phyloP scores from a whole-genome alignment of 1,284 basidiomycete genomes.

The Moniliella sp. region DNA sequence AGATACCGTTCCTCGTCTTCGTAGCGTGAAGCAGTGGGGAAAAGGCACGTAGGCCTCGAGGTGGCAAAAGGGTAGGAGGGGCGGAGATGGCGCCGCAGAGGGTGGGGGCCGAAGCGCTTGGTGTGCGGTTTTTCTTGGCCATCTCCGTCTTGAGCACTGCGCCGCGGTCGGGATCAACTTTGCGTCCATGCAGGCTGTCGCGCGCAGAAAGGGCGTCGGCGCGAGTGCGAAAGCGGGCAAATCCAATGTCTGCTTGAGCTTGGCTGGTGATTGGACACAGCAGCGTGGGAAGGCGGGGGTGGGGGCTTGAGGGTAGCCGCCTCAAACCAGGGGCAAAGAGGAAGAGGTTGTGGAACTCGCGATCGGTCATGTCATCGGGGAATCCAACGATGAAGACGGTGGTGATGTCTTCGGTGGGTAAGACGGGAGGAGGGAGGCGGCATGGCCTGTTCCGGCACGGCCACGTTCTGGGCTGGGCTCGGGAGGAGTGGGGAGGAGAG shows the following conservation, averaged over 20 bases:
- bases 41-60: no score
- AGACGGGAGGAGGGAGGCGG: no score
- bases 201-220: slow-evolving; percentile 68
- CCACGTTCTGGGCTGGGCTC: no score
- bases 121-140: slow-evolving; percentile 97
- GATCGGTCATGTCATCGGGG: slow-evolving; percentile 94
- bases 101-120: no score
- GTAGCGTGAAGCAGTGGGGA: no score
- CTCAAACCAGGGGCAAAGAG: slow-evolving; percentile 87
- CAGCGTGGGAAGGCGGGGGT: no score
- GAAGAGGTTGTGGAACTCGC: slow-evolving; percentile 98
- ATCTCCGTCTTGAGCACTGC: slow-evolving; percentile 89
- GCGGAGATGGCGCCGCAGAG: no score
- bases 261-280: no score
- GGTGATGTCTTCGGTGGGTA: slow-evolving; percentile 90
- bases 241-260: slow-evolving; percentile 94
- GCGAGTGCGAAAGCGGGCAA: slow-evolving; percentile 76
- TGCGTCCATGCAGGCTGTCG: slow-evolving; percentile 67
- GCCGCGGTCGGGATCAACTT: slow-evolving; percentile 78
- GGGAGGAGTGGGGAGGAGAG: no score
- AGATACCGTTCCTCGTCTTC: no score
- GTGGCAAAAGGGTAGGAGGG: no score
- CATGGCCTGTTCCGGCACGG: no score
- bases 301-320: slow-evolving; percentile 93
- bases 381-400: slow-evolving; percentile 98